Conservation (phyloP, 2,329 filamentous ascomycete genomes). For the Pochonia chlamydosporia region DNA sequence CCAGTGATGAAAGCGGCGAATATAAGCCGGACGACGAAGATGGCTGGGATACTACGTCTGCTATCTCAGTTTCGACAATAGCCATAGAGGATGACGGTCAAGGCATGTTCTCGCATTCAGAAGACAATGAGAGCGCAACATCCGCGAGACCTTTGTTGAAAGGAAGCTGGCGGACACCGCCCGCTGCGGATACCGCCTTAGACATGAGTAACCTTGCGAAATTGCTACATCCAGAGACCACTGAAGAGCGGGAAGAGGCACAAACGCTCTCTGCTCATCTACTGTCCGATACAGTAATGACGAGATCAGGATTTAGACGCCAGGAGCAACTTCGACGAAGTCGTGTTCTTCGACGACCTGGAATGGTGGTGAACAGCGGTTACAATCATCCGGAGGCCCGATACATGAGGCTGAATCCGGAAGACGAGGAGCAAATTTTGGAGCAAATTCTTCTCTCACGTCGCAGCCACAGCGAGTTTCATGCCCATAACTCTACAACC, state of each 20-base stretch:
- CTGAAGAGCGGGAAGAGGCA: conserved; percentile 76
- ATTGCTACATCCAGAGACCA: conserved; percentile 72
- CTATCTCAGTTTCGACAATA: conserved; percentile 55
- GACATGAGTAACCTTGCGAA: conserved; percentile 66
- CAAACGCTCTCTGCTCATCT: conserved; percentile 76
- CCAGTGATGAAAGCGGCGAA: conserved; percentile 72
- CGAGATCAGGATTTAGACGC: conserved; percentile 69
- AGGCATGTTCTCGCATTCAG: conserved; percentile 41
- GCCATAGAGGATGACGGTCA: conserved; percentile 31
- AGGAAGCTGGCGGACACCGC: conserved; percentile 45
- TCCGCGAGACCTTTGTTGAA: conserved; percentile 62
- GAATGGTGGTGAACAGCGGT: conserved; percentile 15
- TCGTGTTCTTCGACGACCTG: conserved; percentile 44
- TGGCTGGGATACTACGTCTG: conserved; percentile 71
- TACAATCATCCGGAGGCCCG: conserved; percentile 10
- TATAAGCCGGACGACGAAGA: conserved; percentile 57
- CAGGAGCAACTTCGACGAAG: conserved; percentile 64
- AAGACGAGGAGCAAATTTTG: conserved; percentile 55
- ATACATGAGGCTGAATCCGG: conserved; percentile 40
- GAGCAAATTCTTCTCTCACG: conserved; percentile 55
- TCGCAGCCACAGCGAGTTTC: conserved; percentile 24
- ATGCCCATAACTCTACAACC: neutral
- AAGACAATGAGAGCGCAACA: conserved; percentile 55
- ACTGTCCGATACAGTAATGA: conserved; percentile 65
- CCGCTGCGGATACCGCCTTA: conserved; percentile 56